Evolutionary conservation across 1,284 basidiomycete genomes (phyloP).

Genomic region (Ustanciosporium gigantosporum): DNA sequence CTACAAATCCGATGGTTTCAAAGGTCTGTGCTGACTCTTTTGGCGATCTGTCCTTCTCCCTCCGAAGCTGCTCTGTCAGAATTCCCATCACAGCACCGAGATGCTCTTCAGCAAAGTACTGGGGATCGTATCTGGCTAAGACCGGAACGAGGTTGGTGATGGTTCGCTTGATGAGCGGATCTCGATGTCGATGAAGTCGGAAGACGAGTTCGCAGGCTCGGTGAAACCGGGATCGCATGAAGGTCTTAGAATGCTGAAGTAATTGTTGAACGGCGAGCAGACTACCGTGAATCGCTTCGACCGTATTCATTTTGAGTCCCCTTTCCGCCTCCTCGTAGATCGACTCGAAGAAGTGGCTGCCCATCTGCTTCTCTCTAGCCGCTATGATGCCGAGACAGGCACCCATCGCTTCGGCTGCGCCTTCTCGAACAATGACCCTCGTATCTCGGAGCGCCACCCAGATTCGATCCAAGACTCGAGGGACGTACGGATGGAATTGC

Average conservation of each 20-base stretch:
- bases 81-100: conserved; percentile 53
- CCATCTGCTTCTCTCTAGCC: conserved; percentile 58
- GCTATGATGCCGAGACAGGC: conserved; percentile 60
- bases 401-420: conserved; percentile 58
- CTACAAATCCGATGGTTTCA: conserved; percentile 93
- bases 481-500: conserved; percentile 58
- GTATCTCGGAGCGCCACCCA: conserved; percentile 59
- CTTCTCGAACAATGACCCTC: conserved; percentile 54
- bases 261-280: conserved; percentile 89
- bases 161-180: conserved; percentile 78
- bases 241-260: conserved; percentile 89
- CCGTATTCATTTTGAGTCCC: conserved; percentile 77
- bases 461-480: conserved; percentile 55
- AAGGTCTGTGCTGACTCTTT: conserved; percentile 67
- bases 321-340: conserved; percentile 79
- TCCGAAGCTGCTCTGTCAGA: conserved; percentile 47
- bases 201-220: conserved; percentile 90
- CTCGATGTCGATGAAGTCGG: conserved; percentile 84
- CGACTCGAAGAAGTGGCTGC: conserved; percentile 53
- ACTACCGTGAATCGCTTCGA: conserved; percentile 89
- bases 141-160: conserved; percentile 55
- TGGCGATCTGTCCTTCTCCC: conserved; percentile 50
- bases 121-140: conserved; percentile 57
- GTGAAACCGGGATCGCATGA: conserved; percentile 88
- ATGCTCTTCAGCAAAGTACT: conserved; percentile 56